phyloP scores from a whole-genome alignment of 1,284 basidiomycete genomes.

The Microbotryum intermedium region DNA sequence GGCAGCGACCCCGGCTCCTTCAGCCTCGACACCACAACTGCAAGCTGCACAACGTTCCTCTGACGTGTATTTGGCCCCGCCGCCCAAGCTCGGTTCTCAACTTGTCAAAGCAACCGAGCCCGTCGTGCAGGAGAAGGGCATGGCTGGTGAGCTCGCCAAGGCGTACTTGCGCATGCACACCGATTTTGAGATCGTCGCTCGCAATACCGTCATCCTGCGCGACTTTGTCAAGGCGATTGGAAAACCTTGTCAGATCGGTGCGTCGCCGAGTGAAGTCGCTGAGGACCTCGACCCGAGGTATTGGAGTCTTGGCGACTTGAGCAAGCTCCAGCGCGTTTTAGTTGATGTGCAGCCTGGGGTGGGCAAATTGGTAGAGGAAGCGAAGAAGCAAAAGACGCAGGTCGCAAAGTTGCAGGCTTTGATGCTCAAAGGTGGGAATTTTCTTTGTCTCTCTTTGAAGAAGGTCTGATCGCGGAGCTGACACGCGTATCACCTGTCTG shows the following conservation, averaged over 20 bases:
- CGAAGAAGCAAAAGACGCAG: constrained; percentile 37
- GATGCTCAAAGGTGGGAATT: constrained; percentile 43
- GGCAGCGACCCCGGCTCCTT: not conserved
- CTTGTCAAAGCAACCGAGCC: constrained; percentile 13
- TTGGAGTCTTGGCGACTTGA: constrained; percentile 42
- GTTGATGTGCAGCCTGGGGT: constrained; percentile 33
- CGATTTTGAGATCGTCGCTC: constrained; percentile 38
- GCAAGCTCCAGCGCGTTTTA: constrained; percentile 32
- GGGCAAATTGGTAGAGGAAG: constrained; percentile 31
- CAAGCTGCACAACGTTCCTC: not conserved
- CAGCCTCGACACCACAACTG: not conserved
- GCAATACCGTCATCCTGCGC: constrained; percentile 19
- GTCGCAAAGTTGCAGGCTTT: constrained; percentile 43
- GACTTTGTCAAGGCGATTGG: constrained; percentile 21
- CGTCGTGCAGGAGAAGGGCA: constrained; percentile 32
- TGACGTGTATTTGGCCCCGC: not conserved
- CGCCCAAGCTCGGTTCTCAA: constrained; percentile 15
- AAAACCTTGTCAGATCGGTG: constrained; percentile 12
- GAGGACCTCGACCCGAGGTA: constrained; percentile 23
- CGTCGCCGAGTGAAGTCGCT: not conserved
- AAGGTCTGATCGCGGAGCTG: not conserved
- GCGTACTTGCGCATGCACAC: constrained; percentile 39
- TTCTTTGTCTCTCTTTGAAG: not conserved
- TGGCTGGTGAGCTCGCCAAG: constrained; percentile 36
- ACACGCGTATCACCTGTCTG: not conserved